Evolutionary conservation across 768 basidiomycete species (phyloP), one percentile per base, ranked within the genome.

Genomic region (Lactarius akahatsu): DNA sequence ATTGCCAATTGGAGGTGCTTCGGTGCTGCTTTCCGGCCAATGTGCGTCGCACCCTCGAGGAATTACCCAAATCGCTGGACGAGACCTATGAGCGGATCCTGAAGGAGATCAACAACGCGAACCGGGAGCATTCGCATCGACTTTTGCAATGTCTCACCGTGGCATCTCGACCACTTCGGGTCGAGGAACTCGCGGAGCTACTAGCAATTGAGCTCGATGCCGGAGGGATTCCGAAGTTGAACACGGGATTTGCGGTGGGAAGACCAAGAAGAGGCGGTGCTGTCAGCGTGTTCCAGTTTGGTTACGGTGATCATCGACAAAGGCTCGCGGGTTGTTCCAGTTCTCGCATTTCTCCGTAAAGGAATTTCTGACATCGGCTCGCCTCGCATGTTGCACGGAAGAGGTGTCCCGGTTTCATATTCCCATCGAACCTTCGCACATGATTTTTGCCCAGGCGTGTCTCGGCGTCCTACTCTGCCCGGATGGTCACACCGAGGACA

Each of bases 1-100:
- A 13, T 6, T 50, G 47, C 11, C 47, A 50, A 50, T 26, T 50
- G 47, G 47, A 50, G 63, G 59, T 11, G 4, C 56, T 16, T 38
- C 57, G 15, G 36, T 28, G 40, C 28, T 64, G 10, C 47, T 59
- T n/a, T 26, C 57, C 57, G 1, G 6, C 43, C 2, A 45, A 41
- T 28, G 7, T 62, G 40, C 54, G 30, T 28, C 28, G 4, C 3
- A 6, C 23, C 3, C 61, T 62, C 11, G 20, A 41, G 0, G 40
- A 62, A 43, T 62, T 62, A 13, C 61, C 61, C 0, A 28, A 41
- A 30, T 55, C 52, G 9, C 28, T 62, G 54, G 61, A 62, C 8
- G 61, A 43, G 11, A 62, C 61, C 0, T 62, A 62, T 23, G 15
- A 41, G 13, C 61, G 54, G 2, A 43, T 62, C 36, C 40, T 62